Evolutionary conservation across 495 filamentous ascomycete genomes (phyloP).

Genomic region (Trichoderma gamsii): DNA sequence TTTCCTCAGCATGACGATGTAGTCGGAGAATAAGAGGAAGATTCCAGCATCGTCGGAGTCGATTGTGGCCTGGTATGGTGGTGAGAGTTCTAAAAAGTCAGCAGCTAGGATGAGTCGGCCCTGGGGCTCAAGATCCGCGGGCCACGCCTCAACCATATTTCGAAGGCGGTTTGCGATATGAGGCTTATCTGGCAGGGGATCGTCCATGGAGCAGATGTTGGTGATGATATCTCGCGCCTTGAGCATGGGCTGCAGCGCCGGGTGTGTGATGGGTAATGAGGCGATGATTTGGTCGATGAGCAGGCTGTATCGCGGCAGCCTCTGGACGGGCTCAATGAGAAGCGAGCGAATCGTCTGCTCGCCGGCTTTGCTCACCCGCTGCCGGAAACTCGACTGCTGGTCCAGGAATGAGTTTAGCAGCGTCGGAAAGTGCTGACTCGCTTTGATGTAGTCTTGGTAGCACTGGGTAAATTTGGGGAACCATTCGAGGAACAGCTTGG

Average conservation of each 20-base stretch:
- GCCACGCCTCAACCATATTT: conserved; percentile 75
- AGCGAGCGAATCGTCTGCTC: conserved; percentile 89
- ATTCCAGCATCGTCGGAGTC: conserved; percentile 53
- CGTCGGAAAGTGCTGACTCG: conserved; percentile 76
- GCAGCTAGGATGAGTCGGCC: conserved; percentile 80
- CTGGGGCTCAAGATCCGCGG: conserved; percentile 58
- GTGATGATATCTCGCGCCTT: conserved; percentile 86
- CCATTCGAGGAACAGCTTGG: conserved; percentile 75
- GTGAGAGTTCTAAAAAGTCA: conserved; percentile 69
- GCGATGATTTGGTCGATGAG: conserved; percentile 92
- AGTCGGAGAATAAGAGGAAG: conserved; percentile 79
- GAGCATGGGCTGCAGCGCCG: conserved; percentile 69
- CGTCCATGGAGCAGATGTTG: conserved; percentile 88
- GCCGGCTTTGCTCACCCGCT: conserved; percentile 71
- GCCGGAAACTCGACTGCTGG: conserved; percentile 73
- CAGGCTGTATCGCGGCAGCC: conserved; percentile 88
- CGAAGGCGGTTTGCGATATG: conserved; percentile 66
- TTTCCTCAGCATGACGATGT: conserved; percentile 69
- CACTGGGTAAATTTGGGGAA: conserved; percentile 84
- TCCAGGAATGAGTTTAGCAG: conserved; percentile 68
- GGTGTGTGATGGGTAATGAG: conserved; percentile 74
- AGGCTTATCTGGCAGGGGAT: conserved; percentile 56
- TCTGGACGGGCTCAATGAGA: conserved; percentile 92
- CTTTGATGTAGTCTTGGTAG: conserved; percentile 85
- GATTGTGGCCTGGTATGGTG: conserved; percentile 52